These are phyloP conservation scores for Neopestalotiopsis clavispora DNA, from an alignment of 2,329 filamentous ascomycete species.

Conservation along the genomic window DNA sequence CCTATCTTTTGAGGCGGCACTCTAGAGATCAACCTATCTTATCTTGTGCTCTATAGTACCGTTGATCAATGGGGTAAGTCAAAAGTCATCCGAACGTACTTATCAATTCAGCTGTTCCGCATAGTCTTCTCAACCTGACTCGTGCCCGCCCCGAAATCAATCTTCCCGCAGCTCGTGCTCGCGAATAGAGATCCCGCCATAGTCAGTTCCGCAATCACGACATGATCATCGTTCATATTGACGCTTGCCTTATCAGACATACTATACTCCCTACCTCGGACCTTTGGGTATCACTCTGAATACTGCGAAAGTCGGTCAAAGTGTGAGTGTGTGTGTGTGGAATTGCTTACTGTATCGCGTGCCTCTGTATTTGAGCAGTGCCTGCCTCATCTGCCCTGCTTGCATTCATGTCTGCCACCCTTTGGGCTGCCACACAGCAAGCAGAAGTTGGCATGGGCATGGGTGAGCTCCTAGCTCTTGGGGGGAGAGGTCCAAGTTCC, in stretches of 20 bases:
- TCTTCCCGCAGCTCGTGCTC: not conserved
- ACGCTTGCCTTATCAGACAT: not conserved
- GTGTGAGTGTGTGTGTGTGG: not conserved
- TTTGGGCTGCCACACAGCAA: not conserved
- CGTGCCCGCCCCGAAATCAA: not conserved
- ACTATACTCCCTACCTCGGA: not conserved
- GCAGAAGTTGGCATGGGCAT: not conserved
- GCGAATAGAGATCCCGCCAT: not conserved
- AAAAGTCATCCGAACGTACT: not conserved
- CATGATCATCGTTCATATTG: not conserved
- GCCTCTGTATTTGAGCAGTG: not conserved
- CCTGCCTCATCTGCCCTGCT: not conserved
- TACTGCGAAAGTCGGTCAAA: not conserved
- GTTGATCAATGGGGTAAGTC: not conserved
- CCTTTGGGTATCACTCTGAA: not conserved
- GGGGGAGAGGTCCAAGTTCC: not conserved
- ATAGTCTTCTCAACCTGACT: not conserved
- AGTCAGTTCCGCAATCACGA: not conserved
- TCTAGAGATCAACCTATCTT: not conserved
- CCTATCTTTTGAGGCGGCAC: not conserved
- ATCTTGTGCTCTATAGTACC: slow-evolving; percentile 1
- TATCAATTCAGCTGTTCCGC: not conserved
- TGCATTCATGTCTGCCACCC: slow-evolving; percentile 7
- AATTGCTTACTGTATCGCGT: slow-evolving; percentile 10
- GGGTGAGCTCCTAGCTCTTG: not conserved